Conservation (phyloP, 805 yeast species). For the Peterozyma xylosa region DNA sequence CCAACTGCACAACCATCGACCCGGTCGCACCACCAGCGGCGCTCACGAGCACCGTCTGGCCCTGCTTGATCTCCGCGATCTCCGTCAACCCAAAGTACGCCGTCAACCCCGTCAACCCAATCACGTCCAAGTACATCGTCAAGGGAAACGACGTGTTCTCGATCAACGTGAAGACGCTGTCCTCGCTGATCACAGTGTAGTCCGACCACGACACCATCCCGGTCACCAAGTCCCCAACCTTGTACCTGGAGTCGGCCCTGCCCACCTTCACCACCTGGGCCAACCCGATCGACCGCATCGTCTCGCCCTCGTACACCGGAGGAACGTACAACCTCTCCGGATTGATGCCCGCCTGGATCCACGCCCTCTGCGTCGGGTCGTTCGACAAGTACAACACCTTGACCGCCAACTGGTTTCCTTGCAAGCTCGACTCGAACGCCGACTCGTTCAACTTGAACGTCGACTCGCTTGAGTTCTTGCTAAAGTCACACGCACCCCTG, state of each 20-base stretch:
- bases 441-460: constrained; percentile 10
- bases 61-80: constrained; percentile 37
- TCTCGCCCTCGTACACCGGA: constrained; percentile 34
- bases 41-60: constrained; percentile 43
- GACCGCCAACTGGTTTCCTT: constrained; percentile 34
- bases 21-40: constrained; percentile 81
- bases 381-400: constrained; percentile 41
- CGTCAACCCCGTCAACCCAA: constrained; percentile 55
- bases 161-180: constrained; percentile 21
- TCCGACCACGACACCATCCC: constrained; percentile 41
- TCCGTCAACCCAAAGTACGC: constrained; percentile 50
- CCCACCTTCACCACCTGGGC: constrained; percentile 43
- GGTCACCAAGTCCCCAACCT: constrained; percentile 35
- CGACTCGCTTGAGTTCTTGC: constrained; percentile 9
- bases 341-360: constrained; percentile 35
- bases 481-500: constrained; percentile 1
- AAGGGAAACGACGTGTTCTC: constrained; percentile 25
- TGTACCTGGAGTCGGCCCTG: constrained; percentile 22
- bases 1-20: constrained; percentile 47
- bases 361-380: constrained; percentile 56
- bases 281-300: constrained; percentile 38
- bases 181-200: constrained; percentile 27
- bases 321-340: constrained; percentile 24
- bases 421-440: constrained; percentile 11
- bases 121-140: constrained; percentile 35